Percentiles rank a stretch among this genome's conserved stretches.
Evolutionary conservation across 495 filamentous ascomycete genomes (phyloP).

Genomic region (Bombardia bombarda): DNA sequence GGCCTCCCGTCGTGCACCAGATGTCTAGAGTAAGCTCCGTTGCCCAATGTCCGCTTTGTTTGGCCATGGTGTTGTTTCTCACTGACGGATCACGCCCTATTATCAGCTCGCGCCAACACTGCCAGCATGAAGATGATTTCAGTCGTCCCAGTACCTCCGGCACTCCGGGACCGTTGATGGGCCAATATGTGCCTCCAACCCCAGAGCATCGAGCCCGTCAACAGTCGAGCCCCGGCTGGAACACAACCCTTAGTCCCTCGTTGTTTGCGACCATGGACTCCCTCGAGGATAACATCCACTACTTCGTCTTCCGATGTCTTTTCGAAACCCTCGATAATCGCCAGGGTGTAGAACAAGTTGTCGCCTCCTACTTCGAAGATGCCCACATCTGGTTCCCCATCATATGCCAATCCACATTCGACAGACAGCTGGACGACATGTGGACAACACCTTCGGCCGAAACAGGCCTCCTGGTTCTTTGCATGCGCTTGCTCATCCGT

Average conservation of each 20-base stretch:
- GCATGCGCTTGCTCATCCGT: conserved; percentile 19
- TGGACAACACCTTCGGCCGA: conserved; percentile 20
- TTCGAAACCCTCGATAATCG: conserved; percentile 57
- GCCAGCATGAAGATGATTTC: conserved; percentile 19
- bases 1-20: conserved; percentile 16
- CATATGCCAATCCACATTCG: conserved; percentile 14
- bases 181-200: conserved; percentile 3
- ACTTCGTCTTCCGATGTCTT: conserved; percentile 51
- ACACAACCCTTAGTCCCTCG: conserved; percentile 9
- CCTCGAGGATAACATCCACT: conserved; percentile 18
- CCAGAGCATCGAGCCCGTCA: too few relatives aligned
- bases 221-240: conserved; percentile 5
- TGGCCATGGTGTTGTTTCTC: background rate
- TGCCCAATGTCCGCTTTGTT: background rate
- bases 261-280: conserved; percentile 17
- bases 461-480: conserved; percentile 15
- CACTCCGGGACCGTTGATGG: conserved; percentile 9
- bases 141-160: conserved; percentile 2
- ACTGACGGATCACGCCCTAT: background rate
- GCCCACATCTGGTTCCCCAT: conserved; percentile 24
- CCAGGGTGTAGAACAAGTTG: conserved; percentile 51
- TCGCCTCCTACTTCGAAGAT: conserved; percentile 15
- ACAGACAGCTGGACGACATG: conserved; percentile 9
- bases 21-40: conserved; percentile 17
- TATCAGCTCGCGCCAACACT: conserved; percentile 13